A percentile compares a stretch with the other conserved stretches of the same genome.
Evolutionary conservation across 1,284 basidiomycete species (phyloP).

Genomic region (Melampsora americana): DNA sequence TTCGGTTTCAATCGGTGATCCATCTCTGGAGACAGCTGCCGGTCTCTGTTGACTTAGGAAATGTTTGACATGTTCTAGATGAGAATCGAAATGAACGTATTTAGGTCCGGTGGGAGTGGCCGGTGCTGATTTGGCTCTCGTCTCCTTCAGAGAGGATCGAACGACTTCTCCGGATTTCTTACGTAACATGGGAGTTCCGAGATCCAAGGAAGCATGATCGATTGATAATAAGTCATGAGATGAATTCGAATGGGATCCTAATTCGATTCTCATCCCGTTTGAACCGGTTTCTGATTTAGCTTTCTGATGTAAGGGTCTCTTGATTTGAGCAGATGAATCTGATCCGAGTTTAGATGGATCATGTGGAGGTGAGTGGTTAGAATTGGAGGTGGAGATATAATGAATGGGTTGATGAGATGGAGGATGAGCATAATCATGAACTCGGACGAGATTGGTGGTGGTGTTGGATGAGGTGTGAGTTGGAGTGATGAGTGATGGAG

Average conservation of each 20-base stretch:
- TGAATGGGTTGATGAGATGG: background rate
- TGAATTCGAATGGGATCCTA: background rate
- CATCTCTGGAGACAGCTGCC: conserved; percentile 82
- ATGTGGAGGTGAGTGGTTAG: background rate
- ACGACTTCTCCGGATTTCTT: conserved; percentile 92
- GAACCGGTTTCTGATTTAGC: conserved; percentile 11
- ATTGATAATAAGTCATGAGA: background rate
- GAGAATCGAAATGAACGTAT: conserved; percentile 85
- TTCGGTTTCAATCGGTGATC: conserved; percentile 79
- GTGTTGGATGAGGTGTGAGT: background rate
- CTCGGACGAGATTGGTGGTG: background rate
- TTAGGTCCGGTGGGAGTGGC: conserved; percentile 68
- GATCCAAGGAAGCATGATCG: background rate
- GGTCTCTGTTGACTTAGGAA: conserved; percentile 93
- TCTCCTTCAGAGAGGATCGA: conserved; percentile 70
- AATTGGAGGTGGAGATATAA: background rate
- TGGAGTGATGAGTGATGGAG: background rate
- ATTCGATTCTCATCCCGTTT: conserved; percentile 4
- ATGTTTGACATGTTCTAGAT: conserved; percentile 67
- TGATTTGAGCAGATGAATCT: background rate
- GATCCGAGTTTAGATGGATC: background rate
- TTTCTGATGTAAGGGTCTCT: conserved; percentile 30
- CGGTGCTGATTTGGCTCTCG: conserved; percentile 58
- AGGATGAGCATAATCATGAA: background rate
- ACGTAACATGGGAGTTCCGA: conserved; percentile 59